Evolutionary conservation across 768 basidiomycete species (phyloP), one percentile per base, ranked within the genome.

Genomic region (Leccinum barrowsii): DNA sequence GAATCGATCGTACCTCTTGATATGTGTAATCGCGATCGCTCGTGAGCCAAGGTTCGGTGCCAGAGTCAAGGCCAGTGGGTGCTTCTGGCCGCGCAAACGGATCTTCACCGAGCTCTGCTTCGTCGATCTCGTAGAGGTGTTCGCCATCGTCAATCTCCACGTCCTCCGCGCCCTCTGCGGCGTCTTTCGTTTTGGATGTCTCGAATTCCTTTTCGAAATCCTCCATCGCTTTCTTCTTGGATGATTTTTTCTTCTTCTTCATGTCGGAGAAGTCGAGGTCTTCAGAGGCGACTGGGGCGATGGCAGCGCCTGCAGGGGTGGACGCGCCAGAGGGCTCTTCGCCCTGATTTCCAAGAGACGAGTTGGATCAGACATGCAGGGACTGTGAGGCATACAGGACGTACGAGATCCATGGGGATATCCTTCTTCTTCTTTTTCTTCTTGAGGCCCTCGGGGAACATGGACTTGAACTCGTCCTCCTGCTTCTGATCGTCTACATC

Each of bases 11-110:
- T 40, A 90, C 94, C 82, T 99, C 96, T 55, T 83, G 84, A 71
- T 98, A 99, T n/a, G 86, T 90, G 72, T 98, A 97, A 74, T 98
- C 96, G 47, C 96, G 84, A 74, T 98, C 95, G 62, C 86, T 91
- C 69, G 84, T 84, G 24, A 97, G 80, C 96, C 96, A 99, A 48
- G 92, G 83, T 67, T 94, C 92, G 30, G 79, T 87, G 7, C 90
- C 91, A 21, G 83, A 81, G 63, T 92, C 90, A 1, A 90, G 76
- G 26, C 80, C 82, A 7, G 82, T 77, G 6, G 83, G 82, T 5
- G 72, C 80, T 58, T 86, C 82, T 11, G 77, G 73, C 52, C 72
- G 75, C 6, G 87, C 85, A 63, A 95, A 96, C 4, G 89, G 88
- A 75, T 94, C 89, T 5, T 97, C 94, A 6, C 93, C 95, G 4